A percentile compares a stretch with the other conserved stretches of the same genome.
Conservation (phyloP, 2,329 filamentous ascomycete genomes). For the Aulographum hederae region DNA sequence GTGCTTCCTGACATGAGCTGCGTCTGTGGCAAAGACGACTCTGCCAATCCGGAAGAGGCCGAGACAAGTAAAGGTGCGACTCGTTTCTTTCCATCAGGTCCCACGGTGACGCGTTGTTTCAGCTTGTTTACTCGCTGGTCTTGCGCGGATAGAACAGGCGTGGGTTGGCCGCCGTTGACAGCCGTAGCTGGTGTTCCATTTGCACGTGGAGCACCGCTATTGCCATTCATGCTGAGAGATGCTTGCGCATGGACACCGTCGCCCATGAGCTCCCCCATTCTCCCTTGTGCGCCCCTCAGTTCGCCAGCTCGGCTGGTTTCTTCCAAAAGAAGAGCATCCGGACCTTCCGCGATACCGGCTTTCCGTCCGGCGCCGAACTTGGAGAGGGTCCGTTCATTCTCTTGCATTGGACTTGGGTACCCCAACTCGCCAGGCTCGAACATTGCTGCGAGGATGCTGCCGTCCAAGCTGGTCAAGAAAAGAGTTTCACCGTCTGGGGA, state of each 20-base stretch:
- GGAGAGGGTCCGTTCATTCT: constrained; percentile 82
- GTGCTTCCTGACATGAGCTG: constrained; percentile 63
- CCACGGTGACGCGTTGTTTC: constrained; percentile 84
- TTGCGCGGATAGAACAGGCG: too few relatives aligned
- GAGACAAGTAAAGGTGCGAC: constrained; percentile 76
- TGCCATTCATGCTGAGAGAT: constrained; percentile 33
- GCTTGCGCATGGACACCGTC: constrained; percentile 37
- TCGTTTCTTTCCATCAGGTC: constrained; percentile 92
- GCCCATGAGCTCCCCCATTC: constrained; percentile 98
- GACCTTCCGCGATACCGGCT: constrained; percentile 83
- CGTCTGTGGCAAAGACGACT: constrained; percentile 76
- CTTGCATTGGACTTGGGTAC: constrained; percentile 66
- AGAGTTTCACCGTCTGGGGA: constrained; percentile 76
- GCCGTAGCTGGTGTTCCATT: constrained; percentile 22
- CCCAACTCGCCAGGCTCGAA: constrained; percentile 82
- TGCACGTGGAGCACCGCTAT: constrained; percentile 18
- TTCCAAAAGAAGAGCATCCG: constrained; percentile 73
- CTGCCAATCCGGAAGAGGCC: constrained; percentile 69
- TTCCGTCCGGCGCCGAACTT: constrained; percentile 83
- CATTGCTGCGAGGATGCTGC: constrained; percentile 61
- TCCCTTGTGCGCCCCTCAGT: constrained; percentile 71
- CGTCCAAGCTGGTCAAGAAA: constrained; percentile 76
- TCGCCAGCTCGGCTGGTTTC: constrained; percentile 86
- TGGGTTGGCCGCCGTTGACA: constrained; percentile 10
- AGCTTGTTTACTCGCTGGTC: constrained; percentile 49